Evolutionary conservation across 75 land plant species (phyloP).

Genomic region (Cryptomeria japonica): DNA sequence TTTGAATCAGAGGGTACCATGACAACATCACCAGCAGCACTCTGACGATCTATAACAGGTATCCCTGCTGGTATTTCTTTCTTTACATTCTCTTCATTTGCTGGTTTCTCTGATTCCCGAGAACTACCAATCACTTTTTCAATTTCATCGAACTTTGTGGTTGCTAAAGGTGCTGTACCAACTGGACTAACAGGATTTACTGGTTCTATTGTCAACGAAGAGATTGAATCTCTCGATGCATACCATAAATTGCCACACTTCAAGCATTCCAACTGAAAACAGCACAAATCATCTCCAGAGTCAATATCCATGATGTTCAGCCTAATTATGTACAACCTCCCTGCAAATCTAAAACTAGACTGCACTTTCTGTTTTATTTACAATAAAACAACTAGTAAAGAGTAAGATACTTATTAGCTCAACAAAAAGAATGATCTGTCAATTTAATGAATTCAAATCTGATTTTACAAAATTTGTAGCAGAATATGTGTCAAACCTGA

Average conservation of each 20-base stretch:
- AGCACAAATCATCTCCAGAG: background rate
- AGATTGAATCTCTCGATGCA: slow-evolving; percentile 79
- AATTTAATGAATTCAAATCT: background rate
- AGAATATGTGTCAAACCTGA: slow-evolving; percentile 45
- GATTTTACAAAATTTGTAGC: background rate
- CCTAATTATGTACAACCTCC: background rate
- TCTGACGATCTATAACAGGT: slow-evolving; percentile 41
- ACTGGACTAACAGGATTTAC: slow-evolving; percentile 41
- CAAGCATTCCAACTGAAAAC: slow-evolving; percentile 80
- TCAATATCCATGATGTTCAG: background rate
- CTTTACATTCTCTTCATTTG: slow-evolving; percentile 19
- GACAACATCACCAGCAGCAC: background rate
- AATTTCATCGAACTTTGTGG: slow-evolving; percentile 83
- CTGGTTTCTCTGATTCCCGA: slow-evolving; percentile 39
- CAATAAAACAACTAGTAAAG: background rate
- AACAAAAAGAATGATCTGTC: background rate
- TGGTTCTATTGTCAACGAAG: slow-evolving; percentile 66
- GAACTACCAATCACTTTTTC: slow-evolving; percentile 65
- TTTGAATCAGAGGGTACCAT: background rate
- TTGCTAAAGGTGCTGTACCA: slow-evolving; percentile 84
- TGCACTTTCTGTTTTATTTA: background rate
- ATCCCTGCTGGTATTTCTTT: slow-evolving; percentile 24
- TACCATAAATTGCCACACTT: slow-evolving; percentile 94
- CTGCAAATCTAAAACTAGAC: slow-evolving; percentile 2
- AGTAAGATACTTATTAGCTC: background rate